Conservation (phyloP, 306 rosid genomes). For the Adenanthera pavonina region DNA sequence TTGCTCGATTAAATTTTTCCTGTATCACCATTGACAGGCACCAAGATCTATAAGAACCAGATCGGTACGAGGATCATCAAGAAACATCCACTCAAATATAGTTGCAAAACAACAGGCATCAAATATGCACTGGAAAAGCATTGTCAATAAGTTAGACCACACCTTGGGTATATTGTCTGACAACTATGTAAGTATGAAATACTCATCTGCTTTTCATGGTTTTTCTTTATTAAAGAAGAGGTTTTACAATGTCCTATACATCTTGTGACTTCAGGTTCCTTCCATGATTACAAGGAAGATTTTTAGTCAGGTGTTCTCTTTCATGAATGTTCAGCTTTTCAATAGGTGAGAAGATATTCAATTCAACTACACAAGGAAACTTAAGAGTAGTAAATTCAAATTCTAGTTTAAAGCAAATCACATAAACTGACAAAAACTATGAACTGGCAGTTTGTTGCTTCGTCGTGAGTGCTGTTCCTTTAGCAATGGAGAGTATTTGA, state of each 20-base stretch:
- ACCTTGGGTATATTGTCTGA: constrained; percentile 60
- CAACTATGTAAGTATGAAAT: constrained; percentile 62
- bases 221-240: constrained; percentile 3
- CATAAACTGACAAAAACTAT: constrained; percentile 18
- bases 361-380: constrained; percentile 16
- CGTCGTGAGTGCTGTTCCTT: constrained; percentile 94
- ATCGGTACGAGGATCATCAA: constrained; percentile 80
- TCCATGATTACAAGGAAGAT: constrained; percentile 73
- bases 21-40: constrained; percentile 61
- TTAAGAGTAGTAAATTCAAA: constrained; percentile 5
- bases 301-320: constrained; percentile 83
- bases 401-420: constrained; percentile 10
- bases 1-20: constrained; percentile 17
- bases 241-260: constrained; percentile 32
- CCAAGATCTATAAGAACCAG: constrained; percentile 72
- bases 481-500: constrained; percentile 88
- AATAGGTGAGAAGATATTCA: constrained; percentile 66
- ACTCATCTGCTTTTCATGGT: constrained; percentile 24
- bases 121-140: constrained; percentile 85
- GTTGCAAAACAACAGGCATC: constrained; percentile 86
- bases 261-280: constrained; percentile 67
- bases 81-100: constrained; percentile 73
- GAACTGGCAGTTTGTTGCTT: constrained; percentile 69
- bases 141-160: constrained; percentile 71
- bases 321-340: constrained; percentile 86